A percentile compares a stretch with the other conserved stretches of the same genome.
These are phyloP conservation scores for Salpingoeca rosetta DNA, from an alignment of 78 protist species.

Conservation along the genomic window DNA sequence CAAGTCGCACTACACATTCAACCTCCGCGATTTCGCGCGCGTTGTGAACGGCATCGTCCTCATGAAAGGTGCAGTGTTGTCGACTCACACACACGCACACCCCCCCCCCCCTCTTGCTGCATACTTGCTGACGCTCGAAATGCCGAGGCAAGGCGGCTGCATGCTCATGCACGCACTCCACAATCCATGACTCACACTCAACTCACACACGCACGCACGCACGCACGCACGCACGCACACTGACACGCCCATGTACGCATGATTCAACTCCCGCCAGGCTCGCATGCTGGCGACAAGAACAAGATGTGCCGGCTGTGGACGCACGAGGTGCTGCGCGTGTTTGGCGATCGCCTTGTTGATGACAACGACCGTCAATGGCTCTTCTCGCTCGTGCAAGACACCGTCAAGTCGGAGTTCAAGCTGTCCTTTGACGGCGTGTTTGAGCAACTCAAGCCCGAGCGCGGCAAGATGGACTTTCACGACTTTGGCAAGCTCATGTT, in stretches of 20 bases:
- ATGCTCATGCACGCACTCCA: too few relatives aligned
- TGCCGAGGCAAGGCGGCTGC: too few relatives aligned
- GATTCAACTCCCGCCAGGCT: too few relatives aligned
- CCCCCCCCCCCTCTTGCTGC: too few relatives aligned
- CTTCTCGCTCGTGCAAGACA: not conserved
- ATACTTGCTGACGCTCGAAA: too few relatives aligned
- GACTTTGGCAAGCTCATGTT: conserved; percentile 38
- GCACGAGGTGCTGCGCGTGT: conserved; percentile 27
- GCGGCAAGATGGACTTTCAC: conserved; percentile 44
- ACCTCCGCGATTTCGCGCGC: conserved; percentile 67
- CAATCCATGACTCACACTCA: too few relatives aligned
- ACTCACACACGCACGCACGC: too few relatives aligned
- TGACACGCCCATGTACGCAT: too few relatives aligned
- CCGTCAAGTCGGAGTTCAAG: not conserved
- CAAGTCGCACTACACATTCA: conserved; percentile 76
- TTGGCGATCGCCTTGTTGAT: conserved; percentile 17
- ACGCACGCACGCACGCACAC: too few relatives aligned
- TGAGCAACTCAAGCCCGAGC: not conserved
- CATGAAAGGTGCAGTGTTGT: conserved; percentile 37
- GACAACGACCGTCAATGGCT: conserved; percentile 41
- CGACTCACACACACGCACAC: too few relatives aligned
- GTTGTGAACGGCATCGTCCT: conserved; percentile 60
- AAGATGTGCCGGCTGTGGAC: conserved; percentile 23
- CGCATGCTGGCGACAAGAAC: not conserved
- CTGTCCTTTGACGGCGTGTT: conserved; percentile 1